These are phyloP conservation scores for Phlebopus sp. DNA, from an alignment of 1,284 basidiomycete species.

Conservation along the genomic window DNA sequence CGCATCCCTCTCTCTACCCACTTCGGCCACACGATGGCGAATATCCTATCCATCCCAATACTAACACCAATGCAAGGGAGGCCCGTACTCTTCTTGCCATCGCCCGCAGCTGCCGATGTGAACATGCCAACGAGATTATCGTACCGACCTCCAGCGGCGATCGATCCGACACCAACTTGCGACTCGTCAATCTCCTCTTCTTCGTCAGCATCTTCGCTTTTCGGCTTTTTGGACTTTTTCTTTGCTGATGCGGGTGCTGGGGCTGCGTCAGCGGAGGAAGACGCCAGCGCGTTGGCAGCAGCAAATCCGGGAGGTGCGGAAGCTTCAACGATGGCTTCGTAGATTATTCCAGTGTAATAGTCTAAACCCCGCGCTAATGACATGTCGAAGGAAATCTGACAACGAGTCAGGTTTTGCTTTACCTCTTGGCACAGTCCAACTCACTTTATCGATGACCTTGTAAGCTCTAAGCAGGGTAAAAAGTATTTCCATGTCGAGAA, in stretches of 20 bases:
- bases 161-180: slow-evolving; percentile 92
- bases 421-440: slow-evolving; percentile 11
- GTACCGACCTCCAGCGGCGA: slow-evolving; percentile 96
- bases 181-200: slow-evolving; percentile 93
- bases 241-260: slow-evolving; percentile 37
- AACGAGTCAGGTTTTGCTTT: slow-evolving; percentile 7
- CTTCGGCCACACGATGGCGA: slow-evolving; percentile 87
- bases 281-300: slow-evolving; percentile 47
- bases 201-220: slow-evolving; percentile 42
- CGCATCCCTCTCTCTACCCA: slow-evolving; percentile 76
- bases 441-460: slow-evolving; percentile 74
- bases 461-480: slow-evolving; percentile 87
- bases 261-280: slow-evolving; percentile 35
- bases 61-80: slow-evolving; percentile 94
- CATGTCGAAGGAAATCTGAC: slow-evolving; percentile 91
- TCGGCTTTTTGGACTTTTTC: slow-evolving; percentile 56
- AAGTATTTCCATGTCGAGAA: slow-evolving; percentile 88
- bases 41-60: slow-evolving; percentile 95
- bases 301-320: slow-evolving; percentile 87
- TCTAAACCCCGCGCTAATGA: slow-evolving; percentile 95
- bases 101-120: slow-evolving; percentile 73
- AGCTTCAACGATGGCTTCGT: slow-evolving; percentile 92
- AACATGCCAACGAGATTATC: slow-evolving; percentile 98
- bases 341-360: slow-evolving; percentile 99
- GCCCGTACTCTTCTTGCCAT: slow-evolving; percentile 60